Base-by-base conservation (phyloP, 495 filamentous ascomycete genomes). In the Neurospora sp. region DNA sequence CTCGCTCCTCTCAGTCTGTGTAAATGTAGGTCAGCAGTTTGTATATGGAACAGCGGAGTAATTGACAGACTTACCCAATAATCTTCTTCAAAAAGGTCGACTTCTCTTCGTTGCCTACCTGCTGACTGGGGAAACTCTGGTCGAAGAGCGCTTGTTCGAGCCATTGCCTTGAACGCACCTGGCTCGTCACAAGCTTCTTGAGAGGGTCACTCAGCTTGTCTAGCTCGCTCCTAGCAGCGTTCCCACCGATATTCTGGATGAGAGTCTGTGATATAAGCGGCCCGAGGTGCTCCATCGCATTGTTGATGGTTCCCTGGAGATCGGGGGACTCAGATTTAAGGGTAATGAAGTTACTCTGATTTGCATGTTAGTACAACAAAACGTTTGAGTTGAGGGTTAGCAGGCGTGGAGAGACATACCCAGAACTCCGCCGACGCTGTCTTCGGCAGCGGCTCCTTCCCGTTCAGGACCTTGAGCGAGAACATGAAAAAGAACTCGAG, bases 341-440 rank as follows among this genome's bases (percentile, higher is more conserved):
- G 38, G 79, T 72, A 49, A 89, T 80, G 74, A 90, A 87, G 18
- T 81, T 80, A 7, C 81, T 79, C 87, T 89, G 76, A 35, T 42
- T 40, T 72, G 72, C 8, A 75, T 71, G 72, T 77, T 76, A 49
- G 80, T 73, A 72, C 31, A 41, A 16, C 5, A 27, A 23, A 41
- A 39, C 74, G 44, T 9, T 54, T 20, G 2, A 42, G 74, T 38
- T 78, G 69, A 23, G 75, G 80, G 54, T 87, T 35, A 42, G 54
- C 27, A 54, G 37, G 31, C n/a, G n/a, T 0, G 31, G 14, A 14
- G 38, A 27, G 23, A 74, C 87, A 79, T 76, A 93, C 90, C 94
- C 95, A 98, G 76, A 98, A 95, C 37, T 90, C 86, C 38, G 90
- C 89, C 0, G 94, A 91, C 5, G 93, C 89, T 44, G 87, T 88